Conservation (phyloP, 345 rosid genomes). For the Populus tremula region DNA sequence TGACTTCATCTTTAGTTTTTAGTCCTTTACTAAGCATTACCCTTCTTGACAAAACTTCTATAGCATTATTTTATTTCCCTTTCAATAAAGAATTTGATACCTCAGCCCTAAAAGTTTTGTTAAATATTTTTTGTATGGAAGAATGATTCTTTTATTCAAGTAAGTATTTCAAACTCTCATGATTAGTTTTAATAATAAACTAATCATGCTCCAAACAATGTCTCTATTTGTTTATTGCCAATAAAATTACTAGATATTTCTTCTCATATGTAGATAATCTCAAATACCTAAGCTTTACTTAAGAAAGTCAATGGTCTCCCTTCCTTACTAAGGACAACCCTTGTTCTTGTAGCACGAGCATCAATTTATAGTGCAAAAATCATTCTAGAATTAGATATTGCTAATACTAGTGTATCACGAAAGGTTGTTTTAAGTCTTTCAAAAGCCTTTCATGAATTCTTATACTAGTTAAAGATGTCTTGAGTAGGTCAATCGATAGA, state of each 20-base stretch:
- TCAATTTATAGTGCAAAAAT: background rate
- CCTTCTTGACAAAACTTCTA: background rate
- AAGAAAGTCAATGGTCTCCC: background rate
- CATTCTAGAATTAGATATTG: background rate
- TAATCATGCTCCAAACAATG: background rate
- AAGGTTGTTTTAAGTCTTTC: background rate
- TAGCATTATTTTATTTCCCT: background rate
- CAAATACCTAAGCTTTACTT: background rate
- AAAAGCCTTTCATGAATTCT: background rate
- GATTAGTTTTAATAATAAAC: background rate
- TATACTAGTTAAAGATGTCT: background rate
- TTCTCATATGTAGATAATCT: background rate
- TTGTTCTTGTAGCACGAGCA: background rate
- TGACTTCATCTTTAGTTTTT: too few relatives aligned
- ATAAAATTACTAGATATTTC: background rate
- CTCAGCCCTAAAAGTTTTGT: background rate
- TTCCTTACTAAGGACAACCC: background rate
- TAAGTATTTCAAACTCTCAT: background rate
- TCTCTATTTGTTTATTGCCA: background rate
- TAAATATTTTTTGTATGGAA: background rate
- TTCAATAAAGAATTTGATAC: background rate
- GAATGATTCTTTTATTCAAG: background rate
- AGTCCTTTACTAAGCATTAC: too few relatives aligned
- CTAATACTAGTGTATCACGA: background rate
- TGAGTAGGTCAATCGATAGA: background rate